phyloP scores from a whole-genome alignment of 2,329 filamentous ascomycete species.

The Colletotrichum liaoningense region DNA sequence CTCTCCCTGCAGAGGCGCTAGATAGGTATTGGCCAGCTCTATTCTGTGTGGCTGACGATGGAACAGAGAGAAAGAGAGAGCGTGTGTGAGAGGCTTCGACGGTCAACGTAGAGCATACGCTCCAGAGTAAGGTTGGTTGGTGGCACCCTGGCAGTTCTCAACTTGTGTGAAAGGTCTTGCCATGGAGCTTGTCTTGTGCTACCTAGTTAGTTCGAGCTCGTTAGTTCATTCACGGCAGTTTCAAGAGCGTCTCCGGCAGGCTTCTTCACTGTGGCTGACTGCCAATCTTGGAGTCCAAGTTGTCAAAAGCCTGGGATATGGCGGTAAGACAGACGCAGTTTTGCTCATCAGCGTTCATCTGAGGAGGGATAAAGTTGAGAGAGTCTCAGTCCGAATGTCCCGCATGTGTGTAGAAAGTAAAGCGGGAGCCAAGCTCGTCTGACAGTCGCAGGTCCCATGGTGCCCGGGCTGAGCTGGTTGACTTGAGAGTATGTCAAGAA shows the following conservation, averaged over 20 bases:
- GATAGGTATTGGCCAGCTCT: not conserved
- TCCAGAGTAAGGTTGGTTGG: not conserved
- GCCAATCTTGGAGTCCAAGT: not conserved
- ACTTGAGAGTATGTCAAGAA: conserved; percentile 19
- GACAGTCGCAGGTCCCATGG: not conserved
- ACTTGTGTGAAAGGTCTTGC: not conserved
- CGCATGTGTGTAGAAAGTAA: conserved; percentile 14
- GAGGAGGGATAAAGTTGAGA: conserved; percentile 23
- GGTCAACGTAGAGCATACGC: not conserved
- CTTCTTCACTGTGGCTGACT: conserved; percentile 13
- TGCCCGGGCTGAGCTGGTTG: conserved; percentile 6
- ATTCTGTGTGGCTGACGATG: not conserved
- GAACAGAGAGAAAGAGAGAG: not conserved
- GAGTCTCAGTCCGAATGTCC: conserved; percentile 19
- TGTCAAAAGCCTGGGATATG: conserved; percentile 1
- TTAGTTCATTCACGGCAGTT: conserved; percentile 18
- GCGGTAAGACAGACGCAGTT: conserved; percentile 1
- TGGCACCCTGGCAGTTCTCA: not conserved
- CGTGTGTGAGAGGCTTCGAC: not conserved
- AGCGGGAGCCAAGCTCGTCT: conserved; percentile 26
- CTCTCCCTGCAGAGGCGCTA: not conserved
- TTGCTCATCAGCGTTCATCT: conserved; percentile 29
- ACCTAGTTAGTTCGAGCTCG: not conserved
- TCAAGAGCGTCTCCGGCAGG: conserved; percentile 31
- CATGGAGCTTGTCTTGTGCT: no score